These are phyloP conservation scores for Tripidium arundinaceum DNA, from an alignment of 202 grass and related monocot genomes.

Conservation along the genomic window DNA sequence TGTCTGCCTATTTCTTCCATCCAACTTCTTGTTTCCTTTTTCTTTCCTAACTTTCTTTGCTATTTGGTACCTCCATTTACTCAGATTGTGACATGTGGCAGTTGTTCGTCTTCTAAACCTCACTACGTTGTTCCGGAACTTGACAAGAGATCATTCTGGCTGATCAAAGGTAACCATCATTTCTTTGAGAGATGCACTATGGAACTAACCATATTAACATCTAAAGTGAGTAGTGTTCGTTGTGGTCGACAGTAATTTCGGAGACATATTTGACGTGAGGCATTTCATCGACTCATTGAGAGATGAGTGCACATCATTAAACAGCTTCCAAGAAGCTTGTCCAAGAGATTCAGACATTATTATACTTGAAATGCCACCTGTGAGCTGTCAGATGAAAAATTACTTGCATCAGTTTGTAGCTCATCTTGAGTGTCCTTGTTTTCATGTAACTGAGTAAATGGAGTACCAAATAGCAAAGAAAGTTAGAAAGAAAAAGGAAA, in stretches of 20 bases:
- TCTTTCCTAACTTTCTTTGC: background rate
- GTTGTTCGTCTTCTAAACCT: slow-evolving; percentile 81
- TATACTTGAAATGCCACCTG: slow-evolving; percentile 65
- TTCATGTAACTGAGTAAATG: slow-evolving; percentile 7
- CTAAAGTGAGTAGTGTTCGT: slow-evolving; percentile 5
- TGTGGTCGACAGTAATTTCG: slow-evolving; percentile 70
- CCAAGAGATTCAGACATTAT: slow-evolving; percentile 29
- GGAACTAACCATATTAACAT: slow-evolving; percentile 15
- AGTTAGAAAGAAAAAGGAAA: slow-evolving; percentile 10
- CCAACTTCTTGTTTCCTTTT: background rate
- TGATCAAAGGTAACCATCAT: slow-evolving; percentile 72
- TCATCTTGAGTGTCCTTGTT: slow-evolving; percentile 12
- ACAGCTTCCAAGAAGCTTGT: slow-evolving; percentile 57
- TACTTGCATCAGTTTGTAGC: slow-evolving; percentile 81
- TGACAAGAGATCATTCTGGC: slow-evolving; percentile 96
- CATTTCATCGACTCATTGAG: slow-evolving; percentile 88
- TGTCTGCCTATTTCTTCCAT: slow-evolving; percentile 8
- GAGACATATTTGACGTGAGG: slow-evolving; percentile 86
- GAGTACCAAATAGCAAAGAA: background rate
- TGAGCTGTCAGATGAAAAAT: slow-evolving; percentile 97
- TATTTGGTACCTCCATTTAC: background rate
- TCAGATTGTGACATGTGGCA: slow-evolving; percentile 97
- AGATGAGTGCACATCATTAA: slow-evolving; percentile 81
- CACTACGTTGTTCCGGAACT: slow-evolving; percentile 83
- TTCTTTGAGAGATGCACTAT: background rate